Conservation (phyloP, 1,284 basidiomycete species). For the Sporisorium iseilematis-ciliati region DNA sequence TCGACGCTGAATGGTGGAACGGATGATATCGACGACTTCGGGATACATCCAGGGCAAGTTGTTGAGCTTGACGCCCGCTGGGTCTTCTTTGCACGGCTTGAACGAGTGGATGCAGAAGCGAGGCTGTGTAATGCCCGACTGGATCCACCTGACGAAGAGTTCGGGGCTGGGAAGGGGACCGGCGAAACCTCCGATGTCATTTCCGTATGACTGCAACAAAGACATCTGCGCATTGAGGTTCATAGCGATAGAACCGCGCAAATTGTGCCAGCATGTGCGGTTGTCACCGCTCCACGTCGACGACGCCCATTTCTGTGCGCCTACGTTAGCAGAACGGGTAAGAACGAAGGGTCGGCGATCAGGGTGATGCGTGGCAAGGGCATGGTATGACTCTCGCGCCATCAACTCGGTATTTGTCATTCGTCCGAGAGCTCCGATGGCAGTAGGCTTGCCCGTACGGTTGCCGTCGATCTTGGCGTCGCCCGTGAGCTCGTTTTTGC, state of each 20-base stretch:
- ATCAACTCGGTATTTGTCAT: constrained; percentile 71
- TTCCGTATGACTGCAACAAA: constrained; percentile 59
- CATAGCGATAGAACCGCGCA: constrained; percentile 70
- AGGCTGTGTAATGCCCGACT: constrained; percentile 68
- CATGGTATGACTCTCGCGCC: constrained; percentile 69
- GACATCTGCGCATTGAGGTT: constrained; percentile 70
- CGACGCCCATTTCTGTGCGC: constrained; percentile 71
- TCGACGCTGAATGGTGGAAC: constrained; percentile 71
- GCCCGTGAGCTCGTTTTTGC: constrained; percentile 52
- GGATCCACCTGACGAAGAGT: constrained; percentile 72
- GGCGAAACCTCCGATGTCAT: constrained; percentile 72
- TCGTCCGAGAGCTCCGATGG: constrained; percentile 70
- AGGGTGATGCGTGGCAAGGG: constrained; percentile 63
- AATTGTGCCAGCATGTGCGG: constrained; percentile 70
- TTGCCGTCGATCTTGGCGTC: constrained; percentile 39
- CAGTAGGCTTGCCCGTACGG: constrained; percentile 31
- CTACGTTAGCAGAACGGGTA: constrained; percentile 71
- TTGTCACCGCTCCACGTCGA: constrained; percentile 72
- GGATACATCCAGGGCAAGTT: constrained; percentile 73
- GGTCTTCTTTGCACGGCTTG: constrained; percentile 71
- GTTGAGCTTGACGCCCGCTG: constrained; percentile 68
- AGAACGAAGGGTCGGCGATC: constrained; percentile 70
- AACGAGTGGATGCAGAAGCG: constrained; percentile 70
- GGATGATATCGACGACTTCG: constrained; percentile 70
- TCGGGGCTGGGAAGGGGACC: constrained; percentile 71